Evolutionary conservation across 2,329 filamentous ascomycete genomes (phyloP), one percentile per base, ranked within the genome.

Genomic region (Cladophialophora carrionii): DNA sequence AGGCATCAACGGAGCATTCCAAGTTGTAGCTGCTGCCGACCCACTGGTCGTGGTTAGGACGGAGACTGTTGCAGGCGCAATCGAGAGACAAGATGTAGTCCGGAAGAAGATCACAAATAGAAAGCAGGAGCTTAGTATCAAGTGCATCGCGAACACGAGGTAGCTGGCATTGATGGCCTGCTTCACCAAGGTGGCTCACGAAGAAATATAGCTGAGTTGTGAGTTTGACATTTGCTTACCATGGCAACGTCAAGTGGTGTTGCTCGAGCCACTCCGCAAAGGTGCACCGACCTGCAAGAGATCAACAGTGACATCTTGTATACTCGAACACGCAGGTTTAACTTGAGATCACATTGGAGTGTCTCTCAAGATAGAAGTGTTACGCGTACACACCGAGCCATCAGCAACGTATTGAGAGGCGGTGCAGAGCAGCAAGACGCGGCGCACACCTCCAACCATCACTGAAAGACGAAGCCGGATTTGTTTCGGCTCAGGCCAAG

Each of bases 1-100:
- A 14, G 60, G 64, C 64, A 65, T 66, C 32, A 55, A 32, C 22
- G 55, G 54, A 26, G 34, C 64, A 24, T 57, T 46, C 34, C 56
- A 51, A 41, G 41, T 37, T 31, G 60, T 60, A 2, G 41, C 37
- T 37, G 59, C 37, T 20, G 55, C 55, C 31, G 55, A 32, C 17
- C 17, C 41, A 12, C 4, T 12, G 7, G 22, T 2, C 3, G 31
- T 58, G 20, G 26, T 46, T 29, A 54, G 53, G 7, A n/a, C 14
- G 7, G 41, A 41, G 34, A 49, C 31, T 51, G 43, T 46, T 9
- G 41, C n/a, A 22, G 26, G 29, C 32, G 41, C 12, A 20, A n/a
- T 20, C 2, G 41, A 31, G 29, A 58, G 56, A 51, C 8, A 26
- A 14, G 17, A 24, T 6, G 9, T 12, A 24, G 24, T 9, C 10